Base-by-base conservation (phyloP, 129 eudicot species). In the Lactuca saligna region DNA sequence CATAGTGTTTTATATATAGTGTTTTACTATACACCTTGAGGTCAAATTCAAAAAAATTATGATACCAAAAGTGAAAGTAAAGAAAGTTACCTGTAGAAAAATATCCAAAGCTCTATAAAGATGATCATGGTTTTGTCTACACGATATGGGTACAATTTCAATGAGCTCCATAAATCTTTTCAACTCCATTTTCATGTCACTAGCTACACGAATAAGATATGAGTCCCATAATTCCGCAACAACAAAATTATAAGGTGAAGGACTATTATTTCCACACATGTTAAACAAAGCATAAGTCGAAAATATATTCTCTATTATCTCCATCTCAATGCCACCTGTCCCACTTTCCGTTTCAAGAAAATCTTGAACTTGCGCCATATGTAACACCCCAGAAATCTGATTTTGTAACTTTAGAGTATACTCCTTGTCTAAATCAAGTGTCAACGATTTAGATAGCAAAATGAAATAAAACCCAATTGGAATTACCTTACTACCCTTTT, bases 221-320 rank as follows among this genome's bases (percentile, higher is more conserved):
- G 63, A 16, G 66, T 93, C 98, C 98, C 98, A 93, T 53, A 85
- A 33, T 61, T 89, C 92, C 37, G 97, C 95, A 41, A 89, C 96
- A 58, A 79, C 57, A 6, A 73, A 82, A 57, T 67, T 72, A 49
- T 74, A 75, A 42, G 77, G 70, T 32, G 79, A 74, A 67, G 88
- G 84, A 60, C 46, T 57, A 16, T 48, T 53, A 33, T 71, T 77
- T 53, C 71, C 56, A 65, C 78, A 86, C 82, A 73, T 65, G 78
- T 76, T 67, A 37, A 56, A 72, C 16, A 77, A 78, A 11, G 84
- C 84, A 71, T 82, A 86, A 38, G 84, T 81, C 29, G 85, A 80
- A 61, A 93, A 84, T 51, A 93, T 82, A 41, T 20, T 77, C 78
- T 82, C 90, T 88, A 93, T 83, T 48, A 76, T 61, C 14, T 58